Evolutionary conservation across 179 eudicot species (phyloP), one percentile per base, ranked within the genome.

Genomic region (Spergularia azorica): DNA sequence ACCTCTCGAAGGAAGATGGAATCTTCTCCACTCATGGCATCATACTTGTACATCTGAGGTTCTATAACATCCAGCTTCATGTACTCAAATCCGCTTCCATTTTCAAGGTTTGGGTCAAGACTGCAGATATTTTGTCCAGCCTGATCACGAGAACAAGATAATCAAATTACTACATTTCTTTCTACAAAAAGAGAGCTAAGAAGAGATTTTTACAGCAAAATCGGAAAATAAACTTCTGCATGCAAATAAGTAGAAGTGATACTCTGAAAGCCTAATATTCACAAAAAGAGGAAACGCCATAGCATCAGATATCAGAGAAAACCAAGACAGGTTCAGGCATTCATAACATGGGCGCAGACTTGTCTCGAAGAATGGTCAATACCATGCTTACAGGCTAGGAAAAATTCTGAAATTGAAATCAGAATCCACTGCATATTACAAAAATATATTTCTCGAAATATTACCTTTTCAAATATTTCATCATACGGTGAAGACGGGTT

Each of bases 51-150:
- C 76, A 78, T 79, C 66, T 83, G 81, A 64, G 86, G 81, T 50
- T 88, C 92, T 51, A 84, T 69, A 32, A 80, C 90, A 76, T 87
- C 94, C 73, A 88, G 79, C 71, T 84, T 81, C 79, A 90, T 76
- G 63, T 82, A 89, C 74, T 87, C 90, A 51, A 79, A 79, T 38
- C 74, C 84, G 17, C 65, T 79, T 9, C 64, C 76, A 79, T 74
- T 79, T 64, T 84, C 86, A 67, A 84, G 84, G 70, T 84, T 86
- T 81, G 79, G 89, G 80, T 75, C 86, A 58, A 70, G 78, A 20
- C 62, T 67, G 78, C 81, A 76, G 70, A 81, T 81, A 61, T 80
- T 81, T 66, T 82, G 76, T 62, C 76, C 86, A 39, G 68, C 89
- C 92, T 88, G 86, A 61, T 55, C 60, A 50, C 73, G 54, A 63